Evolutionary conservation across 805 yeast species (phyloP).

Genomic region (Starmerella tilneyi): DNA sequence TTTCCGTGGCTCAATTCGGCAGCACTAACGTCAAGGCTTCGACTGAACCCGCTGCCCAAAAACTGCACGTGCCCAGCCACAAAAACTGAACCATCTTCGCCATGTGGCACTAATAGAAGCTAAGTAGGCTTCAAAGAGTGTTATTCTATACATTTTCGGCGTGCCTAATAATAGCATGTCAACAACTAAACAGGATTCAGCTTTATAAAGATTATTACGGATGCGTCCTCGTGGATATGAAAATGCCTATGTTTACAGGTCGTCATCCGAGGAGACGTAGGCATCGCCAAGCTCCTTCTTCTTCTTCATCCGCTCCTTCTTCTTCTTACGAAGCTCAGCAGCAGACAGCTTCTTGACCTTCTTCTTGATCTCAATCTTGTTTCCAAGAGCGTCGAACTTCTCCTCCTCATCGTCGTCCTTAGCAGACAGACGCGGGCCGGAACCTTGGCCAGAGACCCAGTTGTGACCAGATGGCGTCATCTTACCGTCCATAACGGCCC

Average conservation of each 20-base stretch:
- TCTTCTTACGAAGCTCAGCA: constrained; percentile 99
- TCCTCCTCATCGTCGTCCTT: constrained; percentile 92
- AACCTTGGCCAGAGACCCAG: constrained; percentile 99
- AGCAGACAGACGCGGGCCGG: constrained; percentile 99
- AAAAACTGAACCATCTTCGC: too few relatives aligned
- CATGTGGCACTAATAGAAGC: too few relatives aligned
- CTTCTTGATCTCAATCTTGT: constrained; percentile 93
- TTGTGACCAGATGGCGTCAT: constrained; percentile 99
- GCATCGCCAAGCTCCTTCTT: constrained; percentile 99
- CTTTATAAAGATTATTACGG: constrained; percentile 1
- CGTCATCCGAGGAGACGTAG: constrained; percentile 95
- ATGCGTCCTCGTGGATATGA: neutral
- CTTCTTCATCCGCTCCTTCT: constrained; percentile 99
- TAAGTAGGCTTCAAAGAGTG: too few relatives aligned
- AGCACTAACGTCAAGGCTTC: too few relatives aligned
- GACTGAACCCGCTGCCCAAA: neutral
- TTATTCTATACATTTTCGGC: too few relatives aligned
- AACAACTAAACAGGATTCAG: neutral
- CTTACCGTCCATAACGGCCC: constrained; percentile 97
- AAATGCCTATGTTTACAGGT: constrained; percentile 39
- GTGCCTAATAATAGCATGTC: too few relatives aligned
- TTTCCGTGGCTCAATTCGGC: too few relatives aligned
- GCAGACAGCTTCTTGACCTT: constrained; percentile 97
- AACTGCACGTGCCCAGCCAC: constrained; percentile 1
- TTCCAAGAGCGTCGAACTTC: constrained; percentile 99